Base-by-base conservation (phyloP, 2,329 filamentous ascomycete genomes). In the Neobulgaria alba region DNA sequence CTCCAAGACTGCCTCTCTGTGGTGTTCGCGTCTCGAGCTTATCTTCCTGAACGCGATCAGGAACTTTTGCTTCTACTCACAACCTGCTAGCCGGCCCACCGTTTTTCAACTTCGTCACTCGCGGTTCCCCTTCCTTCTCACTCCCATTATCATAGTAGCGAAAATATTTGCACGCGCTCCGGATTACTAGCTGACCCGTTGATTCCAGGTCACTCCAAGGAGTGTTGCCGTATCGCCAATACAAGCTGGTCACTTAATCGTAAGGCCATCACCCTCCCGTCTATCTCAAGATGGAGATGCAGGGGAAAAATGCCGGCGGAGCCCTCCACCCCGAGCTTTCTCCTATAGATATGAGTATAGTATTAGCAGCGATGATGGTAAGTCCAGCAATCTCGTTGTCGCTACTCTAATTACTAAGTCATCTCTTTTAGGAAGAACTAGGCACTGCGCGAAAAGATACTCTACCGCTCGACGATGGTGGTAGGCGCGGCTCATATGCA, bases 281-380 rank as follows among this genome's bases (percentile, higher is more conserved):
- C 20, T 12, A 20, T 3, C 16, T 18, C n/a, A 35, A 20, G 3
- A 17, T 35, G 4, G n/a, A 35, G 17, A n/a, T 17, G 9, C 8
- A 33, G 17, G 33, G 5, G 17, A 16, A 15, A 20, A 10, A 16
- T n/a, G 17, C 15, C 33, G 3, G 12, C 8, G 3, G 18, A n/a
- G 33, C 23, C 23, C 23, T 26, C 23, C 23, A n/a, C 4, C 17
- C 8, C n/a, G 33, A n/a, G n/a, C n/a, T n/a, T n/a, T n/a, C n/a
- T n/a, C n/a, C n/a, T n/a, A 4, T 14, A 32, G 12, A 34, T 38
- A 16, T 8, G 40, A 16, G 8, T 48, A 23, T 15, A 17, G 2
- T 3, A 41, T 4, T 29, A 56, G 3, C 39, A 51, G 54, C 53
- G 15, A 57, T 57, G 54, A 56, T 57, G 53, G 54, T 53, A 47